Conservation (phyloP, 2,329 filamentous ascomycete species). For the Ramularia endophylla region DNA sequence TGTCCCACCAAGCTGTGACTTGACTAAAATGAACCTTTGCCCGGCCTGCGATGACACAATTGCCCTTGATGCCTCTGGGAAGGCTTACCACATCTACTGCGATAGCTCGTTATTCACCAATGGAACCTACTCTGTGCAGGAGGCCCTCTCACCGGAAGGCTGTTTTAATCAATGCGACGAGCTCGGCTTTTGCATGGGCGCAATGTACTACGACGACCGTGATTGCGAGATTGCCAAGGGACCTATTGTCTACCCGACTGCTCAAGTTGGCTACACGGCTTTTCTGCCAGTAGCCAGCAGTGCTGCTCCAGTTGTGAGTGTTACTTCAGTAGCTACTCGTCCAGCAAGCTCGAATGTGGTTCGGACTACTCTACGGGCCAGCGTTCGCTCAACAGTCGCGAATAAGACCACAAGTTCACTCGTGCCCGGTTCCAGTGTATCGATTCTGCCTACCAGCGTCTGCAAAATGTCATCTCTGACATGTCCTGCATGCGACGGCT, state of each 20-base stretch:
- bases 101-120: slow-evolving; percentile 13
- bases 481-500: slow-evolving; percentile 22
- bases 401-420: slow-evolving; percentile 6
- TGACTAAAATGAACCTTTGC: slow-evolving; percentile 16
- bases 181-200: slow-evolving; percentile 19
- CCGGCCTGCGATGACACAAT: slow-evolving; percentile 19
- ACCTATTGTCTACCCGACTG: slow-evolving; percentile 10
- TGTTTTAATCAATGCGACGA: slow-evolving; percentile 19
- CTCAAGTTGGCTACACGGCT: slow-evolving; percentile 18
- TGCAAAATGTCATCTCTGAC: slow-evolving; percentile 15
- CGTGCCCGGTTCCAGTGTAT: slow-evolving; percentile 10
- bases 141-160: slow-evolving; percentile 15
- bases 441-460: slow-evolving; percentile 12
- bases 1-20: slow-evolving; percentile 5
- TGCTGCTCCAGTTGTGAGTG: neutral
- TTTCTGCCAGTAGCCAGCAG: slow-evolving; percentile 21
- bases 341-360: slow-evolving; percentile 2
- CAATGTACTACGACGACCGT: slow-evolving; percentile 19
- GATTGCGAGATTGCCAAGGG: slow-evolving; percentile 22
- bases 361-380: slow-evolving; percentile 1
- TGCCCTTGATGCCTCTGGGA: slow-evolving; percentile 10
- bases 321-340: neutral
- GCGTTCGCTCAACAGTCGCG: neutral
- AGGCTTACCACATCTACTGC: slow-evolving; percentile 15
- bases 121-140: slow-evolving; percentile 17